A percentile compares a stretch with the other conserved stretches of the same genome.
These are phyloP conservation scores for Brachypodium distachyon DNA, from an alignment of 202 grass and related monocot species.

Conservation along the genomic window DNA sequence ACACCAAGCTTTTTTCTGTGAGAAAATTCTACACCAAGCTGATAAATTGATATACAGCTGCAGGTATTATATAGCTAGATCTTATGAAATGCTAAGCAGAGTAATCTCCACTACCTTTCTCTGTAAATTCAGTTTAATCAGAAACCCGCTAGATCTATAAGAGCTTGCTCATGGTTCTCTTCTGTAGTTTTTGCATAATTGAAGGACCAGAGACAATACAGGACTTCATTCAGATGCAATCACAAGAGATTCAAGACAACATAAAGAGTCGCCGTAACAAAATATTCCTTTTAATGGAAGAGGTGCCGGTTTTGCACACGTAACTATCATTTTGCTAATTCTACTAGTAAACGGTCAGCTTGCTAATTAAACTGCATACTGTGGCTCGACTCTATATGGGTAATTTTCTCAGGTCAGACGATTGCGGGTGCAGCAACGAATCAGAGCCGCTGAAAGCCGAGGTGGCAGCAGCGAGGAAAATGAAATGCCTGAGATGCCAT, in stretches of 20 bases:
- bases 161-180: neutral
- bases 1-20: neutral
- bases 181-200: constrained; percentile 83
- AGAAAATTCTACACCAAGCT: neutral
- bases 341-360: neutral
- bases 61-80: neutral
- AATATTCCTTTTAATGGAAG: constrained; percentile 99
- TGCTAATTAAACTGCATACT: neutral
- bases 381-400: neutral
- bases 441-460: constrained; percentile 58
- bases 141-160: neutral
- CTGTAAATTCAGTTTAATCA: neutral
- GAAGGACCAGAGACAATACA: constrained; percentile 87
- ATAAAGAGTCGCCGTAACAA: constrained; percentile 78
- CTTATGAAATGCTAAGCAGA: neutral
- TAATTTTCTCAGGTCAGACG: constrained; percentile 57
- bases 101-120: neutral
- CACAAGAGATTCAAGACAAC: constrained; percentile 77
- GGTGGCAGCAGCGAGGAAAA: constrained; percentile 58
- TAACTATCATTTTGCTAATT: neutral
- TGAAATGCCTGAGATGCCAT: constrained; percentile 89
- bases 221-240: constrained; percentile 75
- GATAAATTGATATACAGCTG: neutral
- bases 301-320: constrained; percentile 29
- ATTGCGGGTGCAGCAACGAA: constrained; percentile 74